phyloP scores from a whole-genome alignment of 371 early-diverging fungal species.

The Mucor racemosus region DNA sequence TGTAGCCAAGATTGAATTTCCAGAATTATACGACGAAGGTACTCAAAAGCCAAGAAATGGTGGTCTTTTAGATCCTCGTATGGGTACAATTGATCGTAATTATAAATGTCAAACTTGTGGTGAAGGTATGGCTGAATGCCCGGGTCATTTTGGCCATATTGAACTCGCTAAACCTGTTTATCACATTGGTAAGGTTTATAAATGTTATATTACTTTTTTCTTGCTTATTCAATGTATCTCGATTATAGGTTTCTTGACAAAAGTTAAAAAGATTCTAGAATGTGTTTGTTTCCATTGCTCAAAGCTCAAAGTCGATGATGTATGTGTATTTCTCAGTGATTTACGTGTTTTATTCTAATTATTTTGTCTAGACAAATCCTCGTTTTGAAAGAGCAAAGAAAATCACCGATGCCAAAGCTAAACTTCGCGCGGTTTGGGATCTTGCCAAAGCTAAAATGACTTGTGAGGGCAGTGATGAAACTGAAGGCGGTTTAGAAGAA shows the following conservation, averaged over 20 bases:
- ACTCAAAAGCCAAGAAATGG: slow-evolving; percentile 80
- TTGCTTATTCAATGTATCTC: background rate
- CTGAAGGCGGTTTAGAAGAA: slow-evolving; percentile 57
- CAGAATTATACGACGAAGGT: slow-evolving; percentile 96
- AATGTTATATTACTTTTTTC: background rate
- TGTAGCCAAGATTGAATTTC: slow-evolving; percentile 93
- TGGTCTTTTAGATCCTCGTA: slow-evolving; percentile 97
- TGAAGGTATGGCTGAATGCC: slow-evolving; percentile 96
- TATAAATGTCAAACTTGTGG: slow-evolving; percentile 98
- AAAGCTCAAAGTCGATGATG: slow-evolving; percentile 91
- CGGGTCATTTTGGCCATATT: slow-evolving; percentile 99
- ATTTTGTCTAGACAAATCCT: slow-evolving; percentile 60
- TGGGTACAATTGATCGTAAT: slow-evolving; percentile 99
- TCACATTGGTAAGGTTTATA: slow-evolving; percentile 76
- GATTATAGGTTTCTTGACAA: slow-evolving; percentile 70
- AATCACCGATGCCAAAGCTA: slow-evolving; percentile 76
- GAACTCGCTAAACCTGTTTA: slow-evolving; percentile 98
- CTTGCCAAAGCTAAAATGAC: slow-evolving; percentile 85
- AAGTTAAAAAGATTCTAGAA: slow-evolving; percentile 98
- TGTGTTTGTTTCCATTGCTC: slow-evolving; percentile 99
- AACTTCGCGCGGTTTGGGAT: slow-evolving; percentile 93
- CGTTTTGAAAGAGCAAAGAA: slow-evolving; percentile 74
- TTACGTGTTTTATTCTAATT: background rate
- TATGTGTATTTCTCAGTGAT: slow-evolving; percentile 33
- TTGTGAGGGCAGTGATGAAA: slow-evolving; percentile 87